Base-by-base conservation (phyloP, 352 stramenopile genomes). In the Pythium oligandrum region DNA sequence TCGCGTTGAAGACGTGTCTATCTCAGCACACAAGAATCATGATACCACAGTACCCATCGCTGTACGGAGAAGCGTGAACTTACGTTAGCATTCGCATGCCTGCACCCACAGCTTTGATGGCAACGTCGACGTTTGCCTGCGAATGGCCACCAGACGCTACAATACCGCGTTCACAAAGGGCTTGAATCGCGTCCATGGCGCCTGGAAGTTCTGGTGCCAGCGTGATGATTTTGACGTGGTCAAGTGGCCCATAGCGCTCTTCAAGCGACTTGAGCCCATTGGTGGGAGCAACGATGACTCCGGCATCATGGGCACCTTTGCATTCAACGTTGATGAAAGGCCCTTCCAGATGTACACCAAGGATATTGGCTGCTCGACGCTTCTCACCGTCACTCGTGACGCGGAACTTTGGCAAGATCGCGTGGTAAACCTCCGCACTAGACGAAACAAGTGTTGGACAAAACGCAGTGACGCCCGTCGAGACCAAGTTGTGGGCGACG, bases 371-470 rank as follows among this genome's bases (percentile, higher is more conserved):
- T 2, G 66, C 75, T 34, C 67, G 61, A 40, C 63, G 55, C 26
- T 40, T 53, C 38, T 61, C 53, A 26, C 57, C 63, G 51, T 70
- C 73, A 1, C 44, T 71, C 30, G 66, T 80, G 48, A 57, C 67
- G 30, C 50, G 55, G 57, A 66, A 93, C 49, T 66, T 80, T 17
- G 65, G 55, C 46, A 93, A 51, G 3, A 94, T 58, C 31, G 59
- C 35, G 34, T 58, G 46, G 69, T 96, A 96, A 26, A 78, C 77
- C 2, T 80, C 57, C 11, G 64, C 58, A 0, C 57, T 63, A 4
- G 78, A 93, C n/a, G 81, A 92, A 11, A 96, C 85, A 51, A 97
- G 69, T 10, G 89, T 97, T n/a, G 88, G 88, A 57, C 83, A 96
- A 57, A 95, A 95, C 30, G 71, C 74, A 4, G 86, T 96, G 39